These are phyloP conservation scores for Metschnikowia sp. DNA, from an alignment of 805 yeast genomes.

Conservation along the genomic window DNA sequence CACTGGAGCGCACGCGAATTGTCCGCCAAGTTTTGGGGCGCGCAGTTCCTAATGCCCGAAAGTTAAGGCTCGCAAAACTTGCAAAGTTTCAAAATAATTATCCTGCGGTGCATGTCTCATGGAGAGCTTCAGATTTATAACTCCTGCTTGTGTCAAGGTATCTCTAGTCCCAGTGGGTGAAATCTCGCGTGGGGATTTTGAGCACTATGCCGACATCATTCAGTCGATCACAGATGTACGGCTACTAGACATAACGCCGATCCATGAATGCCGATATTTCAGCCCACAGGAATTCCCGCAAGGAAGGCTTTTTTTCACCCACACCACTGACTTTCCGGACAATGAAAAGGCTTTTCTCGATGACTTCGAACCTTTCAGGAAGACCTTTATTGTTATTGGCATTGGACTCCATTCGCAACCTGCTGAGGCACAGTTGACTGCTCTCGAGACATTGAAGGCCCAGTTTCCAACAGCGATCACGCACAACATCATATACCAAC, in stretches of 20 bases:
- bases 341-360: slow-evolving; percentile 64
- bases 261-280: slow-evolving; percentile 46
- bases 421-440: not conserved
- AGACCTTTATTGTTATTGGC: slow-evolving; percentile 61
- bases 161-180: slow-evolving; percentile 66
- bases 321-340: slow-evolving; percentile 44
- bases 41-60: too few relatives aligned
- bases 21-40: too few relatives aligned
- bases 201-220: slow-evolving; percentile 42
- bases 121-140: slow-evolving; percentile 44
- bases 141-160: slow-evolving; percentile 65
- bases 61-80: too few relatives aligned
- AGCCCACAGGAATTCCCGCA: slow-evolving; percentile 84
- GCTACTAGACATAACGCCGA: slow-evolving; percentile 72
- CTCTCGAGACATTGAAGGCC: slow-evolving; percentile 32
- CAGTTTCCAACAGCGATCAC: slow-evolving; percentile 51
- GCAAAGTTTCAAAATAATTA: not conserved
- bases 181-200: slow-evolving; percentile 41
- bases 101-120: slow-evolving; percentile 3
- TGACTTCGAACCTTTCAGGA: slow-evolving; percentile 88
- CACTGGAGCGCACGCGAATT: too few relatives aligned
- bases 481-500: slow-evolving; percentile 55
- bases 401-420: slow-evolving; percentile 29
- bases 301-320: slow-evolving; percentile 67
- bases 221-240: slow-evolving; percentile 58